Conservation (phyloP, 192 early-diverging fungal species). For the Backusella psychrophila region DNA sequence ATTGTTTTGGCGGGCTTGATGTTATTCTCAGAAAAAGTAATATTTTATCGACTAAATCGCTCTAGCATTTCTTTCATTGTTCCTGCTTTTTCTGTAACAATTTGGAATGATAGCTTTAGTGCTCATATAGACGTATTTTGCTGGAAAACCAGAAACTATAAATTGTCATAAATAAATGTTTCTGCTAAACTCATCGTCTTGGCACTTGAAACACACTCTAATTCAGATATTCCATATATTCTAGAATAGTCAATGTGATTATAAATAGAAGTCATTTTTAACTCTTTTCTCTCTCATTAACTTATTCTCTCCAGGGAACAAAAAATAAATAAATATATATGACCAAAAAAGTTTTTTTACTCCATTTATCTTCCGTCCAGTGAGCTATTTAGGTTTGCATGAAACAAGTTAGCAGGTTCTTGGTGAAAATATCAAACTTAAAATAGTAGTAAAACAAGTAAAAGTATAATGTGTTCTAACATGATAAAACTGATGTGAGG, state of each 20-base stretch:
- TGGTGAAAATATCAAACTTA: neutral
- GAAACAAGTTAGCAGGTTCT: neutral
- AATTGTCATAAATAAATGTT: neutral
- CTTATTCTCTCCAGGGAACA: neutral
- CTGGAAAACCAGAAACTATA: neutral
- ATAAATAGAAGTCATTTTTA: neutral
- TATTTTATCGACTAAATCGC: neutral
- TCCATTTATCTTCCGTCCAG: neutral
- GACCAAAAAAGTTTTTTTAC: neutral
- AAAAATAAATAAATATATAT: neutral
- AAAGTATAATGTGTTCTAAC: neutral
- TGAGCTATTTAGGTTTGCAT: neutral
- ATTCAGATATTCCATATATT: neutral
- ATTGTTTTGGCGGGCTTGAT: slow-evolving; percentile 1
- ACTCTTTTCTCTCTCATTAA: neutral
- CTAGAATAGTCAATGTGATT: neutral
- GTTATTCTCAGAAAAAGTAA: slow-evolving; percentile 1
- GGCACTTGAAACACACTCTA: neutral
- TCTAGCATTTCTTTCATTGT: neutral
- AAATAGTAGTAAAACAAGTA: neutral
- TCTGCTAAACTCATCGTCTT: neutral
- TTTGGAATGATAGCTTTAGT: neutral
- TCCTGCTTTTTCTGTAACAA: neutral
- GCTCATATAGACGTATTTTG: no score
- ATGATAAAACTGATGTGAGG: neutral